Evolutionary conservation across 805 yeast species (phyloP).

Genomic region (Cyberlindnera galapagoensis): DNA sequence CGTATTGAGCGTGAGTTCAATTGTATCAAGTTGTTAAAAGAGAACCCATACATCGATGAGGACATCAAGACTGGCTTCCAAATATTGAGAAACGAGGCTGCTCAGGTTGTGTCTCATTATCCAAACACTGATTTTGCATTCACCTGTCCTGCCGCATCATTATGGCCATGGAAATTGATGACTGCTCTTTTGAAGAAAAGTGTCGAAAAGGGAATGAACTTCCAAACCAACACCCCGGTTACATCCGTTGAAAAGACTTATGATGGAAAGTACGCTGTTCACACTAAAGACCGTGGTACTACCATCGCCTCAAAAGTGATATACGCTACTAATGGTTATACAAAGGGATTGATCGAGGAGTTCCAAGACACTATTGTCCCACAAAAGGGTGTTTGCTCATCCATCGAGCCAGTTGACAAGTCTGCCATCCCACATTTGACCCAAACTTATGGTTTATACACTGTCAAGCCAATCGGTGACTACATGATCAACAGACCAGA

Average conservation of each 20-base stretch:
- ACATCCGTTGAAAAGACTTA: slow-evolving; percentile 18
- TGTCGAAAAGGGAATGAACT: slow-evolving; percentile 30
- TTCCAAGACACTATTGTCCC: slow-evolving; percentile 29
- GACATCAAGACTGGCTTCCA: slow-evolving; percentile 28
- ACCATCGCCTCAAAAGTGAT: slow-evolving; percentile 29
- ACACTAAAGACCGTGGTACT: slow-evolving; percentile 26
- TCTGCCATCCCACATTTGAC: slow-evolving; percentile 28
- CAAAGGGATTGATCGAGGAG: slow-evolving; percentile 28
- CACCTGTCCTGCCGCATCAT: slow-evolving; percentile 38
- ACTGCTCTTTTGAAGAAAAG: slow-evolving; percentile 26
- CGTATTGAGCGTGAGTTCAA: slow-evolving; percentile 12
- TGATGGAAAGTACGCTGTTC: slow-evolving; percentile 28
- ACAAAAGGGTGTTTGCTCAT: slow-evolving; percentile 28
- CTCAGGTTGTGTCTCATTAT: slow-evolving; percentile 56
- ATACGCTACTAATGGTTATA: slow-evolving; percentile 27
- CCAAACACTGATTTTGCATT: slow-evolving; percentile 77
- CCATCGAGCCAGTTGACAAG: slow-evolving; percentile 23
- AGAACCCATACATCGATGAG: slow-evolving; percentile 25
- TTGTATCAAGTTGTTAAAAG: slow-evolving; percentile 15
- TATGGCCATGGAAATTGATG: slow-evolving; percentile 40
- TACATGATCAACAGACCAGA: slow-evolving; percentile 34
- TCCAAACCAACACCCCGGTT: slow-evolving; percentile 38
- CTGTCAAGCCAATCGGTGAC: slow-evolving; percentile 23
- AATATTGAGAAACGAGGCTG: slow-evolving; percentile 28
- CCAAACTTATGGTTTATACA: slow-evolving; percentile 28